Conservation (phyloP, 306 rosid species). For the Prunus kanzakura region DNA sequence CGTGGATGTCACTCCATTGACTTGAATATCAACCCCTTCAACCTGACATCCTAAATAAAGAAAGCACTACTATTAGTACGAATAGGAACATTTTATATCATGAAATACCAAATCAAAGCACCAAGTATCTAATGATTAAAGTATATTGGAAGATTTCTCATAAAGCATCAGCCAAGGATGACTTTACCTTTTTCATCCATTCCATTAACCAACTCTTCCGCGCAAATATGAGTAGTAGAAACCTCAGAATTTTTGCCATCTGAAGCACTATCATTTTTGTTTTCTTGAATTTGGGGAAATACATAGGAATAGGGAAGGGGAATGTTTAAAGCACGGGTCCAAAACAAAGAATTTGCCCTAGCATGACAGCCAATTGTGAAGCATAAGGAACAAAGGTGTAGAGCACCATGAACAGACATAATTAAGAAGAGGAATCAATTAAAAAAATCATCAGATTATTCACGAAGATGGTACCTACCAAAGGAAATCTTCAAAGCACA, state of each 20-base stretch:
- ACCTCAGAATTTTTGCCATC: slow-evolving; percentile 18
- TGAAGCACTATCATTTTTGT: slow-evolving; percentile 31
- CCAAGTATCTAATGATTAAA: neutral
- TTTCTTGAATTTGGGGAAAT: slow-evolving; percentile 64
- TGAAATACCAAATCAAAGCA: slow-evolving; percentile 19
- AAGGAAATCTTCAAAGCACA: slow-evolving; percentile 88
- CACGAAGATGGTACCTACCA: slow-evolving; percentile 55
- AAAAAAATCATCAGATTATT: slow-evolving; percentile 11
- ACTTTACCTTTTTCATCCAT: slow-evolving; percentile 41
- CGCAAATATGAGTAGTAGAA: slow-evolving; percentile 16
- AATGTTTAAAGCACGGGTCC: slow-evolving; percentile 91
- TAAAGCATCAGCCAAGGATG: neutral
- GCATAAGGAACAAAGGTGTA: slow-evolving; percentile 30
- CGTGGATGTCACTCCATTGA: slow-evolving; percentile 34
- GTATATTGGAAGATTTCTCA: neutral
- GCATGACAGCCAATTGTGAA: slow-evolving; percentile 30
- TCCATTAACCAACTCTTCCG: slow-evolving; percentile 27
- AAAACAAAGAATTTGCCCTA: slow-evolving; percentile 94
- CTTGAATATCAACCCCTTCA: slow-evolving; percentile 34
- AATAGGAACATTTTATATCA: slow-evolving; percentile 8
- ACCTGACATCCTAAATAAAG: slow-evolving; percentile 46
- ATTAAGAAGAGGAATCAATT: slow-evolving; percentile 8
- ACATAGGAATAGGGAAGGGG: slow-evolving; percentile 83
- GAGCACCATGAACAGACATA: slow-evolving; percentile 3
- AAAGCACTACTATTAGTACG: slow-evolving; percentile 10